These are phyloP conservation scores for Torulaspora indica DNA, from an alignment of 805 yeast genomes.

Conservation along the genomic window DNA sequence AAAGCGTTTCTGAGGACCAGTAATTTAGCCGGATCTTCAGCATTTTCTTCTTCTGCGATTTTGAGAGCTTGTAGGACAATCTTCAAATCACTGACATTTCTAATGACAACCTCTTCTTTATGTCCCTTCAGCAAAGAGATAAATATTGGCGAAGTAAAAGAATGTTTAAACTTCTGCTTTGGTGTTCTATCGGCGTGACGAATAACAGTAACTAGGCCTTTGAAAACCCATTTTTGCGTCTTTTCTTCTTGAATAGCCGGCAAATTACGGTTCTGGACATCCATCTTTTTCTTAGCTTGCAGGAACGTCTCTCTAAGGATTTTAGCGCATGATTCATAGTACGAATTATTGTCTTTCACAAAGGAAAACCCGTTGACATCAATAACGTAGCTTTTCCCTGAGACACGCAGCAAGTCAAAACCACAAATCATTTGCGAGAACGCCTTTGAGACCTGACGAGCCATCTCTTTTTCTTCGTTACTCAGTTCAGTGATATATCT, in stretches of 20 bases:
- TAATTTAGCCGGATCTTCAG: conserved; percentile 78
- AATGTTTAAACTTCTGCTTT: conserved; percentile 93
- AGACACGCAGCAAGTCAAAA: conserved; percentile 84
- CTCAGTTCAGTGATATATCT: conserved; percentile 80
- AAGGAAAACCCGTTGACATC: conserved; percentile 98
- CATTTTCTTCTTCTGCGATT: conserved; percentile 68
- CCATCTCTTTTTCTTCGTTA: conserved; percentile 73
- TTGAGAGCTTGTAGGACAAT: conserved; percentile 82
- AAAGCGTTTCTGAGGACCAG: conserved; percentile 74
- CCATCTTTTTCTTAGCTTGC: conserved; percentile 51
- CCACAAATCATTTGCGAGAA: conserved; percentile 97
- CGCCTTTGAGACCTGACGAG: conserved; percentile 63
- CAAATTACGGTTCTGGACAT: conserved; percentile 37
- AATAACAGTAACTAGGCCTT: conserved; percentile 84
- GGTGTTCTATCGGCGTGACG: conserved; percentile 99
- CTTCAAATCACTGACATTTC: conserved; percentile 80
- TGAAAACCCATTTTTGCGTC: conserved; percentile 90
- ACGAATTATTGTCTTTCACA: conserved; percentile 84
- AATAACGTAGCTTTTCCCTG: conserved; percentile 84
- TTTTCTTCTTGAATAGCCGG: conserved; percentile 39
- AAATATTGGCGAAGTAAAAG: conserved; percentile 83
- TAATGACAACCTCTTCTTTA: conserved; percentile 89
- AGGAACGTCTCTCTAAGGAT: conserved; percentile 72
- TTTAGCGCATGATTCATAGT: conserved; percentile 77
- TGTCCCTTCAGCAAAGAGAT: conserved; percentile 87